These are phyloP conservation scores for Diplosphaera chodatii DNA, from an alignment of 139 green algal genomes.

Conservation along the genomic window DNA sequence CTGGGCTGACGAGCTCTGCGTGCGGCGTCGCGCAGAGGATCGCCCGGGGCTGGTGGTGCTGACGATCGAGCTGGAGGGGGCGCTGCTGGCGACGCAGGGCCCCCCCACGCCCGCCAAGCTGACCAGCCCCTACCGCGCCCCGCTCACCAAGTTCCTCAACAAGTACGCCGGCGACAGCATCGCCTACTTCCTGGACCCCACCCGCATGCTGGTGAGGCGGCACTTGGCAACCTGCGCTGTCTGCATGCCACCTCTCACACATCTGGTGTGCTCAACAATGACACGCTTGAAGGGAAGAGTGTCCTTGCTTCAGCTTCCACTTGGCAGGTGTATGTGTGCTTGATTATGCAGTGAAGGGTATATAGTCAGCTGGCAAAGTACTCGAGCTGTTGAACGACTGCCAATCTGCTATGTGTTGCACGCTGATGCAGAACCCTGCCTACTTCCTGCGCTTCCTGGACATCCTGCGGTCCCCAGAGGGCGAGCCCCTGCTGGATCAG, in stretches of 20 bases:
- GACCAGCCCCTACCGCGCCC: conserved; percentile 72
- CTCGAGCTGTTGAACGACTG: too few relatives aligned
- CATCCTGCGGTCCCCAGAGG: conserved; percentile 65
- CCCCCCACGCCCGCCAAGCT: conserved; percentile 42
- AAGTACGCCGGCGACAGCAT: conserved; percentile 61
- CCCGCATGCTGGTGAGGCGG: conserved; percentile 37
- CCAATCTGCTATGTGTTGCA: neutral
- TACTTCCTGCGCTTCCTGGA: conserved; percentile 82
- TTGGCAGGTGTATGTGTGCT: too few relatives aligned
- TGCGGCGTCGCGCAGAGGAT: conserved; percentile 14
- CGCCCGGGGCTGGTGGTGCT: conserved; percentile 81
- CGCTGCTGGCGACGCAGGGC: conserved; percentile 50
- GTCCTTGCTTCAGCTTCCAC: too few relatives aligned
- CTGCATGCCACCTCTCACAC: too few relatives aligned
- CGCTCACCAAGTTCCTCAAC: conserved; percentile 81
- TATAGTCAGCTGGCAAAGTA: too few relatives aligned
- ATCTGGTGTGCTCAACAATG: too few relatives aligned
- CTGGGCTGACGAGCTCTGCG: too few relatives aligned
- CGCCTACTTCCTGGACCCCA: conserved; percentile 65
- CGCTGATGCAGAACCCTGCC: conserved; percentile 17
- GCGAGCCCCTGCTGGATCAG: conserved; percentile 61
- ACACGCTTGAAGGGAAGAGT: too few relatives aligned
- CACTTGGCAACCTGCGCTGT: too few relatives aligned
- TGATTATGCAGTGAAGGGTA: too few relatives aligned
- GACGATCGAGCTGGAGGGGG: conserved; percentile 86